phyloP scores from a whole-genome alignment of 257 asterid genomes.

The Salvia splendens region DNA sequence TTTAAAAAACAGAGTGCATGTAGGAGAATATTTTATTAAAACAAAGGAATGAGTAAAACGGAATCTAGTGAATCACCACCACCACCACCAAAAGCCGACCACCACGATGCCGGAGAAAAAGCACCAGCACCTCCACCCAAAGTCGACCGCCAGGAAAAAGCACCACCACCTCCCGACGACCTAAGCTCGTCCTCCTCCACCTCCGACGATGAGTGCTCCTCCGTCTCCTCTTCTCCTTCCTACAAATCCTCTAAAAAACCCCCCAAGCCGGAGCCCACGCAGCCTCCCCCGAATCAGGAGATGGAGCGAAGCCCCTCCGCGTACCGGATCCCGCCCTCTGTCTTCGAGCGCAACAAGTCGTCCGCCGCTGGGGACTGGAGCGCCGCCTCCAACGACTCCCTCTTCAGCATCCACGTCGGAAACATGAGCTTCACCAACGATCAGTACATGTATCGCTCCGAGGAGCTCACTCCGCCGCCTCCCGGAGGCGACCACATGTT shows the following conservation, averaged over 20 bases:
- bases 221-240: too few species aligned
- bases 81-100: too few species aligned
- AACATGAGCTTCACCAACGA: constrained; percentile 53
- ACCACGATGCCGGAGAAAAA: too few species aligned
- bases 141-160: too few species aligned
- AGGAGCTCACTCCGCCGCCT: constrained; percentile 28
- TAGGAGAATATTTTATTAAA: too few species aligned
- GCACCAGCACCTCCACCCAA: too few species aligned
- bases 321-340: constrained; percentile 52
- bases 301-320: constrained; percentile 37
- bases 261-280: constrained; percentile 16
- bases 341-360: constrained; percentile 41
- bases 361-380: constrained; percentile 55
- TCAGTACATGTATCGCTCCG: constrained; percentile 33
- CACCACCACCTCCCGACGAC: too few species aligned
- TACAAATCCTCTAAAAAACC: neutral
- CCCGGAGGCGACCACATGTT: constrained; percentile 39
- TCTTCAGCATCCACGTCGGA: constrained; percentile 60
- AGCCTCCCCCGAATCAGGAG: constrained; percentile 45
- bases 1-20: too few species aligned
- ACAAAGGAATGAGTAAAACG: too few species aligned
- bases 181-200: too few species aligned
- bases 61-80: too few species aligned
- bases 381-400: constrained; percentile 54
- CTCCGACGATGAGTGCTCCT: too few species aligned